Conservation (phyloP, 768 basidiomycete species). For the Boletus fagicola region DNA sequence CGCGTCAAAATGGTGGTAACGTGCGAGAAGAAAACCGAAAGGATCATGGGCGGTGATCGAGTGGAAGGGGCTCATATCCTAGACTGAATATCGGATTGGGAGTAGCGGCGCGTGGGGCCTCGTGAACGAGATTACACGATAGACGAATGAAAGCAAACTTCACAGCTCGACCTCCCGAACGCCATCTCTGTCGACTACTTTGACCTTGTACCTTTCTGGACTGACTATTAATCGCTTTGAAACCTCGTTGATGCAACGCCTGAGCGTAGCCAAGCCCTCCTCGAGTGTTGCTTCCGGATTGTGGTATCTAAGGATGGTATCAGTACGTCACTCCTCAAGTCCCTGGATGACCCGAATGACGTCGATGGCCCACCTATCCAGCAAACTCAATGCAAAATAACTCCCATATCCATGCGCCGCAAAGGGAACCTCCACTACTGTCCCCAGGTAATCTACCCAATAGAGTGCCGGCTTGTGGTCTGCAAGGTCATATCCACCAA, state of each 20-base stretch:
- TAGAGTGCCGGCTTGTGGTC: constrained; percentile 73
- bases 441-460: constrained; percentile 97
- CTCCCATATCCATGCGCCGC: constrained; percentile 94
- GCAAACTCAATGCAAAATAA: constrained; percentile 88
- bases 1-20: constrained; percentile 41
- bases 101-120: not conserved
- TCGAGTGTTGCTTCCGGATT: constrained; percentile 82
- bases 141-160: not conserved
- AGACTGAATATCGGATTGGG: constrained; percentile 11
- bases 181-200: constrained; percentile 91
- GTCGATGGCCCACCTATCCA: constrained; percentile 66
- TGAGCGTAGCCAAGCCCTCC: constrained; percentile 81
- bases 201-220: constrained; percentile 81
- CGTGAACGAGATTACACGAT: constrained; percentile 7
- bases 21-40: constrained; percentile 52
- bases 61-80: constrained; percentile 31
- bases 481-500: constrained; percentile 89
- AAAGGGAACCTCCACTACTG: constrained; percentile 84
- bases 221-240: constrained; percentile 78
- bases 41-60: constrained; percentile 54
- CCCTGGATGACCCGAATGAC: not conserved
- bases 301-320: constrained; percentile 64
- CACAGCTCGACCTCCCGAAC: constrained; percentile 76
- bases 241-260: constrained; percentile 87
- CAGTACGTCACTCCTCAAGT: not conserved